These are phyloP conservation scores for Geosmithia flava DNA, from an alignment of 2,329 filamentous ascomycete genomes.

Conservation along the genomic window DNA sequence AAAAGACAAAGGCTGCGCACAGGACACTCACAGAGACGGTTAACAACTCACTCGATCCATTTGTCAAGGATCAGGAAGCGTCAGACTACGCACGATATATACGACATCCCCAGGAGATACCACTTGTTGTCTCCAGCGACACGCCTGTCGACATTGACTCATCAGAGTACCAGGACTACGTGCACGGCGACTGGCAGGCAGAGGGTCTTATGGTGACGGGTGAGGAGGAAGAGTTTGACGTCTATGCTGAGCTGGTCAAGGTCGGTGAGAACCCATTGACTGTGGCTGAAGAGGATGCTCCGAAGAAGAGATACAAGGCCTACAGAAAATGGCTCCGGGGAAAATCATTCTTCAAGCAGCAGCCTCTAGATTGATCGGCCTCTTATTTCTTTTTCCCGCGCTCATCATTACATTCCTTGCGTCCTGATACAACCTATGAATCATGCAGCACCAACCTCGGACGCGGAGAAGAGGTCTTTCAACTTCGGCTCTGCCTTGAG, in stretches of 20 bases:
- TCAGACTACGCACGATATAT: slow-evolving; percentile 86
- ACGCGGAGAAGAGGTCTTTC: slow-evolving; percentile 6
- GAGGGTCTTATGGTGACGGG: slow-evolving; percentile 44
- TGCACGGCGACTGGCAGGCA: slow-evolving; percentile 54
- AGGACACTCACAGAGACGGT: slow-evolving; percentile 85
- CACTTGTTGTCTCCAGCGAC: slow-evolving; percentile 64
- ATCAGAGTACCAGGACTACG: slow-evolving; percentile 69
- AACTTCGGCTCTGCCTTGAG: slow-evolving; percentile 9
- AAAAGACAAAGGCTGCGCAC: slow-evolving; percentile 74
- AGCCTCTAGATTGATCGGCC: slow-evolving; percentile 41
- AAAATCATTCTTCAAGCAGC: slow-evolving; percentile 94
- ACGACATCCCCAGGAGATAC: slow-evolving; percentile 76
- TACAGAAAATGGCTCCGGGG: slow-evolving; percentile 91
- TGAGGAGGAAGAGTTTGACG: slow-evolving; percentile 25
- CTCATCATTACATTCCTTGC: not conserved
- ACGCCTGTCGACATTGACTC: slow-evolving; percentile 45
- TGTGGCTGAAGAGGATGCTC: slow-evolving; percentile 73
- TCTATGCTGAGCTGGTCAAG: slow-evolving; percentile 66
- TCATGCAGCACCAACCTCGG: not conserved
- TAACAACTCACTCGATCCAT: slow-evolving; percentile 73
- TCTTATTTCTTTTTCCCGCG: not conserved
- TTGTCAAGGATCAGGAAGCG: slow-evolving; percentile 62
- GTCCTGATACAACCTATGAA: not conserved
- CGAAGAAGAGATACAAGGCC: slow-evolving; percentile 92
- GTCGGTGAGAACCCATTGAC: slow-evolving; percentile 76